These are phyloP conservation scores for Metschnikowia borealis DNA, from an alignment of 805 yeast genomes.

Conservation along the genomic window DNA sequence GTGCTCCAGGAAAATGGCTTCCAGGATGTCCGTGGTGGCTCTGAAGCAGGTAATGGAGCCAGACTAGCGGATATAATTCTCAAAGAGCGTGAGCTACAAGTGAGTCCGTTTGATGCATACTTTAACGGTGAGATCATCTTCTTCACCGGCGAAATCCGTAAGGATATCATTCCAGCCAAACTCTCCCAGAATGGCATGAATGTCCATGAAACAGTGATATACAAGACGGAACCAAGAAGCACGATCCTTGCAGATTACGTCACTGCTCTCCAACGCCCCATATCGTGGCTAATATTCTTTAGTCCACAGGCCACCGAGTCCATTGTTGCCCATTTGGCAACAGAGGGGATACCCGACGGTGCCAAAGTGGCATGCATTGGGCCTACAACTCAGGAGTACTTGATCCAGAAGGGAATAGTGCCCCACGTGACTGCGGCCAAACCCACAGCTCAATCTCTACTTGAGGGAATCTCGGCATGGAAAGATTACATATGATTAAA, in stretches of 20 bases:
- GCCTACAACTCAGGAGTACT: slow-evolving; percentile 77
- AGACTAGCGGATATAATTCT: slow-evolving; percentile 62
- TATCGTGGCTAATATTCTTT: slow-evolving; percentile 75
- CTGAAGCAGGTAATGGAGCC: slow-evolving; percentile 75
- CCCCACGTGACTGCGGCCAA: slow-evolving; percentile 64
- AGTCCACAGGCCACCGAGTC: slow-evolving; percentile 83
- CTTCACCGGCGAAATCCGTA: slow-evolving; percentile 81
- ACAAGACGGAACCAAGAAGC: slow-evolving; percentile 54
- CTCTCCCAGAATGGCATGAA: slow-evolving; percentile 41
- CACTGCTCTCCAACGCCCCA: slow-evolving; percentile 8
- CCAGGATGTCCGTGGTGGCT: slow-evolving; percentile 64
- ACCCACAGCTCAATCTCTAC: slow-evolving; percentile 66
- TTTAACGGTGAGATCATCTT: slow-evolving; percentile 45
- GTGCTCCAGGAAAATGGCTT: slow-evolving; percentile 64
- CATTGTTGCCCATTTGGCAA: slow-evolving; percentile 46
- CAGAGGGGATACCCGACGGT: slow-evolving; percentile 6
- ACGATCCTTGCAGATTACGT: slow-evolving; percentile 43
- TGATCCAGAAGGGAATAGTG: slow-evolving; percentile 46
- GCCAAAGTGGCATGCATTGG: slow-evolving; percentile 78
- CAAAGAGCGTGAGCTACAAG: slow-evolving; percentile 22
- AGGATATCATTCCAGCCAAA: slow-evolving; percentile 72
- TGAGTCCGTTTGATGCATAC: background rate
- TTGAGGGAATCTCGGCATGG: slow-evolving; percentile 30
- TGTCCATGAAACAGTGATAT: slow-evolving; percentile 60
- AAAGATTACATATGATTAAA: background rate